These are phyloP conservation scores for Emergomyces pasteurianus DNA, from an alignment of 2,329 filamentous ascomycete species.

Conservation along the genomic window DNA sequence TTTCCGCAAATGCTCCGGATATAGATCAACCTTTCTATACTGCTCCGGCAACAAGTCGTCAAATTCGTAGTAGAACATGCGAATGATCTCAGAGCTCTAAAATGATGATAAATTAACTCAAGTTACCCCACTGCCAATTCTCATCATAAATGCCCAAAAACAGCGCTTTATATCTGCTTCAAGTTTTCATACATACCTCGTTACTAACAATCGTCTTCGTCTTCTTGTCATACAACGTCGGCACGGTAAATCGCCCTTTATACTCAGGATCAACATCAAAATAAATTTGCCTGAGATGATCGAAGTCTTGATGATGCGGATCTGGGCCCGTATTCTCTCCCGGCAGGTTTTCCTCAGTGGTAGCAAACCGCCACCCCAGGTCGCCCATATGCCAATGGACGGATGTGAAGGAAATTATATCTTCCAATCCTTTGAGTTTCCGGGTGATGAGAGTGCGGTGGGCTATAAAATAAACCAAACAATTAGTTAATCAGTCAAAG, in stretches of 20 bases:
- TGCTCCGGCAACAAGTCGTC: conserved; percentile 54
- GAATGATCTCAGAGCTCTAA: conserved; percentile 68
- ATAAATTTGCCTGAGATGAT: conserved; percentile 68
- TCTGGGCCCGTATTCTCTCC: conserved; percentile 43
- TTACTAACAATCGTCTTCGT: conserved; percentile 72
- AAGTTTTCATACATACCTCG: conserved; percentile 43
- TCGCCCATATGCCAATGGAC: conserved; percentile 84
- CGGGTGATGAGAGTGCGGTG: conserved; percentile 78
- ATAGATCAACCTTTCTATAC: conserved; percentile 52
- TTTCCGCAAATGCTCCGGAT: conserved; percentile 50
- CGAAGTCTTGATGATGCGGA: conserved; percentile 54
- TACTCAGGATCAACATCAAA: conserved; percentile 63
- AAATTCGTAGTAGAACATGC: conserved; percentile 78
- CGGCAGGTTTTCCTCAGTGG: conserved; percentile 46
- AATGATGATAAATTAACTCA: not conserved
- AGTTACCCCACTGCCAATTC: not conserved
- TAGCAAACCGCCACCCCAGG: conserved; percentile 75
- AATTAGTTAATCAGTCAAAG: not conserved
- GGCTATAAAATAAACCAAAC: conserved; percentile 37
- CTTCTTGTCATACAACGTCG: conserved; percentile 63
- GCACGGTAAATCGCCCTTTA: conserved; percentile 72
- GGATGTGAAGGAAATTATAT: conserved; percentile 64
- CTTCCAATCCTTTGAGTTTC: conserved; percentile 82
- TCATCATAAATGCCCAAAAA: too few relatives aligned
- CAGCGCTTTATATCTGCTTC: too few relatives aligned